Conservation (phyloP, 2,329 filamentous ascomycete genomes). For the Colletotrichum limetticola region DNA sequence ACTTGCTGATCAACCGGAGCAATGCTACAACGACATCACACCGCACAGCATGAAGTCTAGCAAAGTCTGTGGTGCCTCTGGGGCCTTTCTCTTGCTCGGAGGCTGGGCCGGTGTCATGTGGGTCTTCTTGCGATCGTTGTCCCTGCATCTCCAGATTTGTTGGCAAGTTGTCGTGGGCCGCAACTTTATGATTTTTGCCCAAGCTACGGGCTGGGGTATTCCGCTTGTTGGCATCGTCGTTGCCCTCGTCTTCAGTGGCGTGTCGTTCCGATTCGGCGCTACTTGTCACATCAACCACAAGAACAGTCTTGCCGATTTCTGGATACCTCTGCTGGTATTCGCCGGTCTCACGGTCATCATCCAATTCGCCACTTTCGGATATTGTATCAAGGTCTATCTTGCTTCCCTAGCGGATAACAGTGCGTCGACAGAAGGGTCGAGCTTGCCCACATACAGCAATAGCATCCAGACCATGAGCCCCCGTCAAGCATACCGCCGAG, state of each 20-base stretch:
- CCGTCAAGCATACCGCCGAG: conserved; percentile 86
- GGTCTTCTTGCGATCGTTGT: conserved; percentile 90
- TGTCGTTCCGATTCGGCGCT: conserved; percentile 91
- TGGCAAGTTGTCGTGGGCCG: conserved; percentile 93
- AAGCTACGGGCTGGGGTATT: conserved; percentile 85
- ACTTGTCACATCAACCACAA: conserved; percentile 95
- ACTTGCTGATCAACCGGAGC: conserved; percentile 78
- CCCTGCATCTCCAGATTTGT: conserved; percentile 96
- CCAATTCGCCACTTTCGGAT: conserved; percentile 86
- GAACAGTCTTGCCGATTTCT: conserved; percentile 85
- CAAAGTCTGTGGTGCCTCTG: conserved; percentile 86
- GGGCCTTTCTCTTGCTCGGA: conserved; percentile 85
- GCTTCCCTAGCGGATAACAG: conserved; percentile 81
- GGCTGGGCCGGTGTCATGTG: conserved; percentile 88
- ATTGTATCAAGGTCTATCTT: conserved; percentile 96
- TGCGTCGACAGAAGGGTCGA: conserved; percentile 76
- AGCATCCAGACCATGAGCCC: conserved; percentile 84
- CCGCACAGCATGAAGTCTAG: conserved; percentile 91
- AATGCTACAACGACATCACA: conserved; percentile 92
- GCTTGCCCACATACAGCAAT: conserved; percentile 78
- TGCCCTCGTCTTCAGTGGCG: conserved; percentile 85
- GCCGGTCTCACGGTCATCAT: conserved; percentile 80
- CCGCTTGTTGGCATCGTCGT: conserved; percentile 80
- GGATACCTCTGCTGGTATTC: conserved; percentile 88
- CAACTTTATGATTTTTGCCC: conserved; percentile 88